Evolutionary conservation across 2,329 filamentous ascomycete genomes (phyloP), one percentile per base, ranked within the genome.

Genomic region (Albophoma yamanashiensis): DNA sequence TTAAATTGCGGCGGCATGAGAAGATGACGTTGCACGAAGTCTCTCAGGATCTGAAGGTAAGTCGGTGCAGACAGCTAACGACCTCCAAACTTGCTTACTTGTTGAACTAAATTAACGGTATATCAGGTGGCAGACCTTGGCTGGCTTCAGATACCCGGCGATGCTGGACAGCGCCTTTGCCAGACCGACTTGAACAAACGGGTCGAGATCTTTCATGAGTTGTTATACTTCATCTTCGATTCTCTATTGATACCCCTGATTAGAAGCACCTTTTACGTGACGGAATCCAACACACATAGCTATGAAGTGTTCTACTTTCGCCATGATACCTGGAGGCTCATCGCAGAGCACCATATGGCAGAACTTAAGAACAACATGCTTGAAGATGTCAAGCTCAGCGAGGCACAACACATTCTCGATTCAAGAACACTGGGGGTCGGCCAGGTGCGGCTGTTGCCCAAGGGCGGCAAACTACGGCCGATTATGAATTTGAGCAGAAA

Each of bases 151-250:
- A 81, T 84, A 40, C 81, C 82, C 1, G 73, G 73, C 15, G 69
- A 79, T 1, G 66, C 70, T 17, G 72, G 70, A 2, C 68, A 71
- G 12, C 92, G 87, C 59, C 77, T 89, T 57, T 89, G 89, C 62
- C 78, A 80, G 61, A 86, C 88, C 0, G 93, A 97, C 68, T 78
- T 83, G 38, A 75, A 76, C 8, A 97, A 97, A 72, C 86, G 92
- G 14, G 78, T 76, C 34, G 89, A 97, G 68, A 79, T 97, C 0
- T 83, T 97, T 56, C 75, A 86, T 58, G 94, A 99, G 71, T 86
- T 97, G 61, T 68, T 97, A 8, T 97, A 97, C 75, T 99, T 92
- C 70, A 65, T 96, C 4, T 94, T 99, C 67, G 94, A 99, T 73
- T 97, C 92, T 0, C 79, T 97, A 27, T 70, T 99, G 60, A 89